phyloP scores from a whole-genome alignment of 441 rosid species.

The Capsella rubella region DNA sequence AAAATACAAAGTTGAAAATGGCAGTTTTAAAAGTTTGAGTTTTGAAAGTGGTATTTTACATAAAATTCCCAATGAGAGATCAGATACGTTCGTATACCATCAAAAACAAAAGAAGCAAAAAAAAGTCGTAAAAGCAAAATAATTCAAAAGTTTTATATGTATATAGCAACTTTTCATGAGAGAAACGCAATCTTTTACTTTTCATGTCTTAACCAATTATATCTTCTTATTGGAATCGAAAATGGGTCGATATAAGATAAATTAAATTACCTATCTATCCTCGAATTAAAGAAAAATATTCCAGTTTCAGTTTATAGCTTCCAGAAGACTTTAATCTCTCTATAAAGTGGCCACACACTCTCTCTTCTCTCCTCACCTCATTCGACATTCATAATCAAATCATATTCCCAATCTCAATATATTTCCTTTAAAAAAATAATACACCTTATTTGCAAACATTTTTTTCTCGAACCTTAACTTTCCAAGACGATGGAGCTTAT shows the following conservation, averaged over 20 bases:
- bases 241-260: background rate
- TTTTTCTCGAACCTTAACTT: background rate
- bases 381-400: background rate
- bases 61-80: background rate
- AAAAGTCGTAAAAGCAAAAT: conserved; percentile 24
- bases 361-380: conserved; percentile 31
- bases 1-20: too few relatives aligned
- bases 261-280: background rate
- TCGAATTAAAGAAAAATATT: background rate
- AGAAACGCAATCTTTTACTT: conserved; percentile 24
- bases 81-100: background rate
- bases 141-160: background rate
- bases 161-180: background rate
- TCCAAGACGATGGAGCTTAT: conserved; percentile 45
- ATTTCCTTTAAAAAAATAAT: background rate
- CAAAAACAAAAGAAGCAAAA: background rate
- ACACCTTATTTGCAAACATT: background rate
- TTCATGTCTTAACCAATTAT: background rate
- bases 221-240: background rate
- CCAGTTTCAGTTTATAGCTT: conserved; percentile 15
- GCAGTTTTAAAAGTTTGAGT: too few relatives aligned
- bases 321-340: conserved; percentile 34
- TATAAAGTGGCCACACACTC: conserved; percentile 31
- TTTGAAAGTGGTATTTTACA: too few relatives aligned
- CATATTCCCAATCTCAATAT: conserved; percentile 3